phyloP scores from a whole-genome alignment of 2,329 filamentous ascomycete genomes.

The Neonectria hederae region DNA sequence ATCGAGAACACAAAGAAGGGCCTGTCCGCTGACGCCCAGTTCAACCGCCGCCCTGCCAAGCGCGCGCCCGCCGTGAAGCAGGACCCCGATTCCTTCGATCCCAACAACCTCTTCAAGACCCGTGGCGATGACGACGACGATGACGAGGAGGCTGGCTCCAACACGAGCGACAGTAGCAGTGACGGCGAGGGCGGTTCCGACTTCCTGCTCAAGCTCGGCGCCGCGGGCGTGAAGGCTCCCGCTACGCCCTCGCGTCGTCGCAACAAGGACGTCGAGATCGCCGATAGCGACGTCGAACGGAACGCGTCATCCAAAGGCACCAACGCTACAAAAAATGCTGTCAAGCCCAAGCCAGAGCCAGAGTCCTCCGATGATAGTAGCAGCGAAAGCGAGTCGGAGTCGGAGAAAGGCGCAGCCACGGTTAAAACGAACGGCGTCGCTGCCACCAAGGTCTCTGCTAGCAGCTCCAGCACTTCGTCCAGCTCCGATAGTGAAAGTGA shows the following conservation, averaged over 20 bases:
- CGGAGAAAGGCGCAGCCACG: slow-evolving; percentile 36
- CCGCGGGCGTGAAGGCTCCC: slow-evolving; percentile 28
- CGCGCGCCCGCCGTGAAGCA: slow-evolving; percentile 46
- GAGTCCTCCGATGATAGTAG: slow-evolving; percentile 36
- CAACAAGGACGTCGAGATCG: slow-evolving; percentile 51
- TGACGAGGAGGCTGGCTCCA: slow-evolving; percentile 43
- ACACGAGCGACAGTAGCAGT: slow-evolving; percentile 48
- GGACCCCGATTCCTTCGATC: slow-evolving; percentile 33
- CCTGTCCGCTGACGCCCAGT: slow-evolving; percentile 46
- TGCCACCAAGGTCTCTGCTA: slow-evolving; percentile 27
- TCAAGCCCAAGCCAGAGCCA: slow-evolving; percentile 29
- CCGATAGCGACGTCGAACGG: slow-evolving; percentile 54
- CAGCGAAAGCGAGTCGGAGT: slow-evolving; percentile 44
- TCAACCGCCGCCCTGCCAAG: slow-evolving; percentile 43
- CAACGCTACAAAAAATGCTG: slow-evolving; percentile 25
- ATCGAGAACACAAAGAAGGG: slow-evolving; percentile 51
- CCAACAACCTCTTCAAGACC: slow-evolving; percentile 44
- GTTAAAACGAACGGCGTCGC: slow-evolving; percentile 36
- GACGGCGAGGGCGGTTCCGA: slow-evolving; percentile 42
- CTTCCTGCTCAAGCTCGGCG: slow-evolving; percentile 47
- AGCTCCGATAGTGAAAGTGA: slow-evolving; percentile 45
- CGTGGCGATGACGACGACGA: slow-evolving; percentile 45
- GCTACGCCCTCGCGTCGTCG: slow-evolving; percentile 35
- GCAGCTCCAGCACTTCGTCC: slow-evolving; percentile 38
- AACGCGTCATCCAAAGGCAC: slow-evolving; percentile 40